A percentile compares a stretch with the other conserved stretches of the same genome.
phyloP scores from a whole-genome alignment of 768 basidiomycete species.

The Mycena rebaudengoi region DNA sequence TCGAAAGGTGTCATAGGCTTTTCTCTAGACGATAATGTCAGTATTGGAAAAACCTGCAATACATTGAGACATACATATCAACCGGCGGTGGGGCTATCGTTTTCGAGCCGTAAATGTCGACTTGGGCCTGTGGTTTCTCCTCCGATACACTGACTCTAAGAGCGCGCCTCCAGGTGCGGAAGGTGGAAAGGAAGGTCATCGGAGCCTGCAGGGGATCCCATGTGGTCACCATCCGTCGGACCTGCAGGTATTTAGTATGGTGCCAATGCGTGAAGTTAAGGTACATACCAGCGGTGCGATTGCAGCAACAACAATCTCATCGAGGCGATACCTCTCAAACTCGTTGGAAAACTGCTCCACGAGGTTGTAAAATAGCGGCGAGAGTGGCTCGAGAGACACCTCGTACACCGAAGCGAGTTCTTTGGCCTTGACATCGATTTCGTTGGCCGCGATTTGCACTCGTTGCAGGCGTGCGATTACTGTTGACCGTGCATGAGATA shows the following conservation, averaged over 20 bases:
- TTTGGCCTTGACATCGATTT: conserved; percentile 71
- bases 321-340: conserved; percentile 80
- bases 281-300: conserved; percentile 75
- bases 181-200: conserved; percentile 65
- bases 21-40: conserved; percentile 46
- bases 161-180: conserved; percentile 74
- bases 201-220: conserved; percentile 93
- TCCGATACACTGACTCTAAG: conserved; percentile 65
- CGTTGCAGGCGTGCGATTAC: conserved; percentile 83
- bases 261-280: not conserved
- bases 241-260: conserved; percentile 37
- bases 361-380: conserved; percentile 76
- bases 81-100: conserved; percentile 39
- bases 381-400: conserved; percentile 77
- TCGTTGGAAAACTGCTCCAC: conserved; percentile 74
- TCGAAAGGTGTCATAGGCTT: conserved; percentile 94
- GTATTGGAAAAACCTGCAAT: not conserved
- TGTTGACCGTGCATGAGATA: conserved; percentile 36
- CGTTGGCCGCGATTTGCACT: conserved; percentile 77
- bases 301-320: conserved; percentile 93
- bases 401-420: conserved; percentile 74
- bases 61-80: conserved; percentile 51
- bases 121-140: conserved; percentile 50
- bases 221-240: conserved; percentile 73
- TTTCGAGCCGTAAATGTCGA: conserved; percentile 67